Base-by-base conservation (phyloP, 2,329 filamentous ascomycete genomes). In the Fusarium anguioides region DNA sequence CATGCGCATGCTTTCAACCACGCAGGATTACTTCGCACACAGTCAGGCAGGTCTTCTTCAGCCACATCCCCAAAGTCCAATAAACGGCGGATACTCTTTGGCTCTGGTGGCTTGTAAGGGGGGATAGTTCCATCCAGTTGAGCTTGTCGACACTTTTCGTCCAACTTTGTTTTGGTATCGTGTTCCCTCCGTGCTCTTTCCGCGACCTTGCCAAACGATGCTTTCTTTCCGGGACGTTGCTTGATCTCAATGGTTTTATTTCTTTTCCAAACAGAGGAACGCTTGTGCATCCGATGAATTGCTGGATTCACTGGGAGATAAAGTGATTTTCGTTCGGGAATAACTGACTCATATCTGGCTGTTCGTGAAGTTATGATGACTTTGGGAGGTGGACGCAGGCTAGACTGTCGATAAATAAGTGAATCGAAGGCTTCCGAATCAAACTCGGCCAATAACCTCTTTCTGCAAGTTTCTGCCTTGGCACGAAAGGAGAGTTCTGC, bases 231-330 rank as follows among this genome's bases (percentile, higher is more conserved):
- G 6, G 81, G 81, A 3, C 86, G 82, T 3, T 73, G 73, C 36
- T 75, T 69, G 27, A 89, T 87, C 57, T 89, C 86, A 2, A 73
- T 69, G 31, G 81, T 77, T 60, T 87, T 89, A 17, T 75, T 72
- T 15, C 69, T 72, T 47, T 81, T 76, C 85, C 85, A 88, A 18
- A 76, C 74, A 6, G 79, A 69, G 1, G 82, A 79, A 41, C 79
- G 79, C 3, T 75, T 75, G 41, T 81, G 79, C 2, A 78, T 79
- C 75, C 80, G 83, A 49, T 86, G 82, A 3, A 83, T 78, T 3
- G 81, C 80, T 0, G 86, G 86, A 70, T 89, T 83, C 4, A 86
- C 77, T 45, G 81, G 76, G 2, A 79, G 75, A 64, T 81, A 87
- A 8, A 79, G 63, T 23, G 77, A 78, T 26, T 76, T 73, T 26